Evolutionary conservation across 2,329 filamentous ascomycete species (phyloP).

Genomic region (Canariomyces notabilis): DNA sequence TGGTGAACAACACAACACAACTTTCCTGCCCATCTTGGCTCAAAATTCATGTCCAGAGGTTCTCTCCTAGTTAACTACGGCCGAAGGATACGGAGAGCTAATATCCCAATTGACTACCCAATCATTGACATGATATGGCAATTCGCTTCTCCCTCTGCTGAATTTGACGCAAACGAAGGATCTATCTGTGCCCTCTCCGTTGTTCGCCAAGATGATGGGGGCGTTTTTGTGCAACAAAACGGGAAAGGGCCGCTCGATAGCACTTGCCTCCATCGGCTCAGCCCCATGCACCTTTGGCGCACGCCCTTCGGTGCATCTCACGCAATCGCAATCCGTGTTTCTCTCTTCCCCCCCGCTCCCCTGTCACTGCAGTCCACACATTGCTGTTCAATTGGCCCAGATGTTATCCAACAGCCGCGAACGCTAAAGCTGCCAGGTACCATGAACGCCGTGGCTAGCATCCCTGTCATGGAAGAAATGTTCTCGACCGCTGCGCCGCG

Average conservation of each 20-base stretch:
- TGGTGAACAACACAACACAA: no score
- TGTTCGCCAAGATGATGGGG: constrained; percentile 13
- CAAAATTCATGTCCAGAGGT: background rate
- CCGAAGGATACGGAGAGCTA: no score
- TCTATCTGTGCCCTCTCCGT: background rate
- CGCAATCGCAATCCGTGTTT: background rate
- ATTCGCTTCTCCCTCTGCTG: background rate
- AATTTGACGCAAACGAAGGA: constrained; percentile 3
- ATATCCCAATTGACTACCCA: no score
- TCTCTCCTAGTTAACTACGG: no score
- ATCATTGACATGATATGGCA: background rate
- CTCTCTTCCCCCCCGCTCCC: constrained; percentile 1
- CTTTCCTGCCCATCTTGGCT: no score
- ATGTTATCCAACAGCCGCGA: background rate
- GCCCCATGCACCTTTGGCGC: background rate
- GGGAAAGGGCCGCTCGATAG: constrained; percentile 16
- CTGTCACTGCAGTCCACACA: background rate
- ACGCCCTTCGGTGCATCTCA: background rate
- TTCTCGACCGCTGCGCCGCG: constrained; percentile 18
- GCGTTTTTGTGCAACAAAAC: constrained; percentile 10
- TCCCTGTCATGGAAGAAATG: constrained; percentile 10
- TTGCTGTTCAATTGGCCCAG: constrained; percentile 4
- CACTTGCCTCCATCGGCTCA: background rate
- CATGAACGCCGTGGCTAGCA: constrained; percentile 1
- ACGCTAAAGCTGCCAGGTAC: constrained; percentile 2